phyloP scores from a whole-genome alignment of 2,329 filamentous ascomycete species.

The Neurospora sp. region DNA sequence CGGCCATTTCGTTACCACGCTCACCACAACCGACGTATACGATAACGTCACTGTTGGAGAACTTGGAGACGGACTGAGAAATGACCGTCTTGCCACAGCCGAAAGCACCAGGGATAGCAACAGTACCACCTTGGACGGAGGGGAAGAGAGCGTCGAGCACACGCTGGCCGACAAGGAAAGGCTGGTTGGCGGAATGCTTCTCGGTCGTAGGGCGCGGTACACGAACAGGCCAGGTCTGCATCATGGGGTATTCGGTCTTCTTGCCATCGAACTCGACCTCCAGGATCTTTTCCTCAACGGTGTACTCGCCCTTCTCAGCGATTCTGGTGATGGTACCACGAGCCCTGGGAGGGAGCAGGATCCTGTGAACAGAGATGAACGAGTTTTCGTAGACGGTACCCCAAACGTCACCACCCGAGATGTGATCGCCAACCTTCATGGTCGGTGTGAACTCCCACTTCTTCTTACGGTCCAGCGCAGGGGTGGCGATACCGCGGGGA shows the following conservation, averaged over 20 bases:
- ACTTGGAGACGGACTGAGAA: constrained; percentile 96
- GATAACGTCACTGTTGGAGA: constrained; percentile 98
- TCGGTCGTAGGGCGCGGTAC: constrained; percentile 87
- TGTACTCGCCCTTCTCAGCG: constrained; percentile 82
- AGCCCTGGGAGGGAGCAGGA: constrained; percentile 81
- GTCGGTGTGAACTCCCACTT: constrained; percentile 94
- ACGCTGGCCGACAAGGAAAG: constrained; percentile 93
- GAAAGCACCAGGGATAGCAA: constrained; percentile 96
- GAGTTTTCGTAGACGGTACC: constrained; percentile 94
- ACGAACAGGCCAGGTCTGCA: constrained; percentile 97
- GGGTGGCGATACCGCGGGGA: constrained; percentile 81
- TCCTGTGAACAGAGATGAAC: constrained; percentile 85
- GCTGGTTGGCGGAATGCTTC: constrained; percentile 79
- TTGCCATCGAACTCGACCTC: constrained; percentile 96
- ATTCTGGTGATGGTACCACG: constrained; percentile 89
- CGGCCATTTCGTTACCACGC: constrained; percentile 98
- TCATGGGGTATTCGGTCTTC: constrained; percentile 92
- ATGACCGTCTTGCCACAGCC: constrained; percentile 99
- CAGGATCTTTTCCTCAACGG: constrained; percentile 85
- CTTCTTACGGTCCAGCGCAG: constrained; percentile 79
- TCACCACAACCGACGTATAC: constrained; percentile 93
- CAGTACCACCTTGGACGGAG: constrained; percentile 90
- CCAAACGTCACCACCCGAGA: constrained; percentile 93
- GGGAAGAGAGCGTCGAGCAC: constrained; percentile 95
- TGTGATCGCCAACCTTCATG: constrained; percentile 92